Evolutionary conservation across 2,329 filamentous ascomycete genomes (phyloP), one percentile per base, ranked within the genome.

Genomic region (Alternaria brassicicola): DNA sequence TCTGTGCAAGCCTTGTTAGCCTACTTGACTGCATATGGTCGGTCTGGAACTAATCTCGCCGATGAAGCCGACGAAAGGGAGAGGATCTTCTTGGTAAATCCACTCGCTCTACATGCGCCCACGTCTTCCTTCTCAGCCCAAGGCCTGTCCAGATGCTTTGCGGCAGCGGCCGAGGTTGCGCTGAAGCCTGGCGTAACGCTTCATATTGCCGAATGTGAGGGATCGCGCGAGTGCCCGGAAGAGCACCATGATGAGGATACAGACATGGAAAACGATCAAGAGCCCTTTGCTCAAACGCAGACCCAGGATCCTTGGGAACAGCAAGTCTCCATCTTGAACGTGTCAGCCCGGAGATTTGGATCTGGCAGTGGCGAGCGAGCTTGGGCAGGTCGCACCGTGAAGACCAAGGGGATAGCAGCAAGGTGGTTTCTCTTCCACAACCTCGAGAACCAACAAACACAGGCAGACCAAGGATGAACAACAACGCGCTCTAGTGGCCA

Each of bases 1-100:
- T 92, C 89, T 2, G 84, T 95, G 52, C 87, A 90, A 21, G 88
- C 91, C 74, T 84, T 97, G 6, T 88, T 92, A 52, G 91, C 91
- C 33, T 91, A 89, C 69, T 82, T 97, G 17, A 82, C 89, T 39
- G 82, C 86, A 50, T 62, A 59, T 47, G 64, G 60, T 41, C 61
- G 55, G 21, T 39, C 58, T 49, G 60, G 33, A 30, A 46, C 61
- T 43, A 56, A 41, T 46, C 43, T 59, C 30, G 33, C 47, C 33
- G 60, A 33, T 21, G 58, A 61, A 19, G 52, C 49, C 46, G 51
- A 54, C 45, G 45, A 53, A 15, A 47, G 48, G 17, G 53, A 67
- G 48, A 67, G 62, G 73, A 82, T 92, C 3, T 73, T 91, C 1
- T 76, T 90, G 1, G 89, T 91, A 66, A 88, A 89, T 49, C 82